Base-by-base conservation (phyloP, 306 rosid genomes). In the Cicer chorassanicum region DNA sequence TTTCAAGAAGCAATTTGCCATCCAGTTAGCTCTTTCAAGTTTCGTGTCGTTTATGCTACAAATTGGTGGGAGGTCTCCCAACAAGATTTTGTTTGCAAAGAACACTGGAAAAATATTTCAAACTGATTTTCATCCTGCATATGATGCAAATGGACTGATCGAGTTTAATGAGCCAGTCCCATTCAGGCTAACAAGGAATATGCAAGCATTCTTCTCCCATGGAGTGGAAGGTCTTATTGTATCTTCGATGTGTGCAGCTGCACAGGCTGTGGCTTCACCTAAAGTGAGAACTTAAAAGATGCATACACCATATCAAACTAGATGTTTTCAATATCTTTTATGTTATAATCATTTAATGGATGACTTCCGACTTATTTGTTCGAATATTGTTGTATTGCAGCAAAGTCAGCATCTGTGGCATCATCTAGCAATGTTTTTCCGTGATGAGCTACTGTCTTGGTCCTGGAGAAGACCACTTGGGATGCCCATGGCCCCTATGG, bases 381-480 rank as follows among this genome's bases (percentile, higher is more conserved):
- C 45, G 59, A 11, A n/a, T 60, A 78, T 84, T 80, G 57, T 54
- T 49, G 29, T 68, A n/a, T 84, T 83, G 79, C 98, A 95, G 99
- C 99, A 95, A 92, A 89, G 82, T 81, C 98, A 90, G 80, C 99
- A 95, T 80, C 82, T 95, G 10, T 92, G 99, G 99, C 96, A 95
- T 83, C 99, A 95, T 80, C 82, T 95, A 60, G 99, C 99, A 11
- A 95, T 95, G 99, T 95, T 95, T 77, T 95, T 95, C 91, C 98
- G 99, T 1, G 99, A 95, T 82, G 99, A 95, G 82, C 88, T 95
- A 44, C 85, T 95, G 72, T 95, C 99, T 43, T 95, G 97, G 98
- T 95, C 99, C 72, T 95, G 99, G 99, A 91, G 99, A 87, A 90
- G 98, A 85, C 98, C 98, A 18, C 89, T 89, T 8, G 99, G 99